Percentiles rank a stretch among this genome's conserved stretches.
Evolutionary conservation across 2,329 filamentous ascomycete species (phyloP).

Genomic region (Mycosphaerella arachidis): DNA sequence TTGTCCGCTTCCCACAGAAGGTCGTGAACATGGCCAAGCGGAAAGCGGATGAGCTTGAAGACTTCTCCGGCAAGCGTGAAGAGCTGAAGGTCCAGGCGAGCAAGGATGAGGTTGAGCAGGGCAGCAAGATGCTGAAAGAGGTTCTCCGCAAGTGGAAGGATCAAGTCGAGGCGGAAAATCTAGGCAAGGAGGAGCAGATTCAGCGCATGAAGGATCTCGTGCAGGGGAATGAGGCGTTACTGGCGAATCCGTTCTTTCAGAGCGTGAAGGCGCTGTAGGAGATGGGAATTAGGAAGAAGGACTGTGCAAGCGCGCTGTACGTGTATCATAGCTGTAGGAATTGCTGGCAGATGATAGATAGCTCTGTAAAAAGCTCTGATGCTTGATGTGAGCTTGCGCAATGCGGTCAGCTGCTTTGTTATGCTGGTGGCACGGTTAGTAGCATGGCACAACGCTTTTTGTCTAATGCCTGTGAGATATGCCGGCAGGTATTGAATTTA

Average conservation of each 20-base stretch:
- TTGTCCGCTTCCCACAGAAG: conserved; percentile 93
- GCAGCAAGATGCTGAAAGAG: conserved; percentile 77
- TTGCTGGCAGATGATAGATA: neutral
- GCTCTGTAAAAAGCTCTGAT: neutral
- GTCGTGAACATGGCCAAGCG: conserved; percentile 99
- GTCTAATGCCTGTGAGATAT: too few relatives aligned
- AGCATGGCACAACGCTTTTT: too few relatives aligned
- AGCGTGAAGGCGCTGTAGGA: conserved; percentile 44
- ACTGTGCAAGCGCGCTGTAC: neutral
- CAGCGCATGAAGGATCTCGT: conserved; percentile 75
- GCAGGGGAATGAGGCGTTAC: conserved; percentile 61
- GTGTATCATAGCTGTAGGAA: neutral
- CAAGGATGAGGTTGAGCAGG: conserved; percentile 84
- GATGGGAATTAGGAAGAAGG: neutral
- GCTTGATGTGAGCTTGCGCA: too few relatives aligned
- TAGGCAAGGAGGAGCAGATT: conserved; percentile 68
- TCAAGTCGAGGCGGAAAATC: conserved; percentile 55
- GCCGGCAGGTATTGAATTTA: too few relatives aligned
- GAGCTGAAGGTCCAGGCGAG: conserved; percentile 55
- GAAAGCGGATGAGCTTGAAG: conserved; percentile 96
- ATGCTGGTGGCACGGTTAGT: too few relatives aligned
- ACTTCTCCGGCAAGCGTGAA: conserved; percentile 75
- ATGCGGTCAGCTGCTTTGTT: too few relatives aligned
- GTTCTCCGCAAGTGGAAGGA: conserved; percentile 82
- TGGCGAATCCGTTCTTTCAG: conserved; percentile 65